Evolutionary conservation across 768 basidiomycete species (phyloP).

Genomic region (Lactarius trivialis): DNA sequence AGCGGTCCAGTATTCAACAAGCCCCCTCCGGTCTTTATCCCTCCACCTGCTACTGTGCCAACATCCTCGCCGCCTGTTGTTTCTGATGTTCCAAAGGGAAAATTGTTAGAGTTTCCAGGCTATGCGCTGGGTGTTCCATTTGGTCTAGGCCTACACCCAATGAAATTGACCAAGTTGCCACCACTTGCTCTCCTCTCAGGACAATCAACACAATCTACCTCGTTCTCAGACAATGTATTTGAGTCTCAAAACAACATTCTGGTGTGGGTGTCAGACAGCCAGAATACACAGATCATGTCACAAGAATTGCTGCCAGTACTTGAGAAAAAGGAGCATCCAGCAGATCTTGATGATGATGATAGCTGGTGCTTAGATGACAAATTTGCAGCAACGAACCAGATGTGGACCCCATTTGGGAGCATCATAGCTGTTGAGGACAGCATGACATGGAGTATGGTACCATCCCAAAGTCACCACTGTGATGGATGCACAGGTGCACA

Average conservation of each 20-base stretch:
- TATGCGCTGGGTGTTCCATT: constrained; percentile 40
- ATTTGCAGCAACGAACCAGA: constrained; percentile 42
- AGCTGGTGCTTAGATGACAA: constrained; percentile 75
- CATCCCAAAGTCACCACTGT: constrained; percentile 47
- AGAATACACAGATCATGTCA: constrained; percentile 49
- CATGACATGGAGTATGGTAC: constrained; percentile 68
- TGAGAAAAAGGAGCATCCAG: constrained; percentile 26
- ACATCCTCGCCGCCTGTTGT: constrained; percentile 20
- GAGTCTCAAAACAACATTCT: constrained; percentile 40
- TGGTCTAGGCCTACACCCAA: constrained; percentile 37
- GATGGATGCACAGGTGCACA: constrained; percentile 15
- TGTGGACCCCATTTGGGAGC: constrained; percentile 54
- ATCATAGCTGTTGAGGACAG: constrained; percentile 50
- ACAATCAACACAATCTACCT: constrained; percentile 50
- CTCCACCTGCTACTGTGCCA: constrained; percentile 36
- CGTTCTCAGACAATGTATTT: constrained; percentile 46
- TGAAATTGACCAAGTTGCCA: constrained; percentile 21
- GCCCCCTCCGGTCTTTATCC: constrained; percentile 38
- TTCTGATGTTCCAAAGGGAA: constrained; percentile 27
- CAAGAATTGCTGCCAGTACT: constrained; percentile 19
- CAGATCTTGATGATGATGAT: constrained; percentile 53
- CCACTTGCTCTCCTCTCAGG: constrained; percentile 33
- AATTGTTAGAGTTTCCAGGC: constrained; percentile 32
- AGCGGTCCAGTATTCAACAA: constrained; percentile 56
- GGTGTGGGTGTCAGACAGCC: constrained; percentile 53